Conservation (phyloP, 305 asterid genomes). For the Solanum hybrid region DNA sequence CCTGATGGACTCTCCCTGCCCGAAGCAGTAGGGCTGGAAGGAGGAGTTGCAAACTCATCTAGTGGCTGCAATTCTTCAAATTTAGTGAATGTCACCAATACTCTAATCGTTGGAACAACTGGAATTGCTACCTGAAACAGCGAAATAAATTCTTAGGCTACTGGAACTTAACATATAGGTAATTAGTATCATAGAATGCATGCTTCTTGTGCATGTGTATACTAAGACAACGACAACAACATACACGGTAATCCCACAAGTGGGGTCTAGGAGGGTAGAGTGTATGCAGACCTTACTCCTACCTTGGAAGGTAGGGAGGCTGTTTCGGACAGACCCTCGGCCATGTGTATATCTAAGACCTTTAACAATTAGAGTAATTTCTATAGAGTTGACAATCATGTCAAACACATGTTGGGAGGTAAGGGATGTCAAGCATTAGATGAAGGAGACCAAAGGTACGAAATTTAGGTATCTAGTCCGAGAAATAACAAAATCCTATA, state of each 20-base stretch:
- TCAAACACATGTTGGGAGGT: neutral
- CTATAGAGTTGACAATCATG: neutral
- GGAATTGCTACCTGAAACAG: slow-evolving; percentile 88
- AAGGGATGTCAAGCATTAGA: neutral
- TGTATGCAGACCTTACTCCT: neutral
- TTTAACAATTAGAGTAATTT: neutral
- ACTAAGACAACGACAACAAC: neutral
- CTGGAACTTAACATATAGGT: neutral
- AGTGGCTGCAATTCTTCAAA: slow-evolving; percentile 82
- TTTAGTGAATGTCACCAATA: slow-evolving; percentile 87
- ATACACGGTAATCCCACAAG: neutral
- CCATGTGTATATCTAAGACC: neutral
- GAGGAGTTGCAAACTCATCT: slow-evolving; percentile 88
- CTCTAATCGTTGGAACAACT: slow-evolving; percentile 85
- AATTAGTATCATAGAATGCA: neutral
- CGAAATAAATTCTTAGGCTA: neutral
- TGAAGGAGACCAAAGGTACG: neutral
- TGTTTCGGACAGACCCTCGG: neutral
- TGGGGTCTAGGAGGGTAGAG: neutral
- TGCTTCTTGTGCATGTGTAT: neutral
- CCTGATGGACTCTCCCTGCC: slow-evolving; percentile 45
- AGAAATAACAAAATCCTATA: neutral
- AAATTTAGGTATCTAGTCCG: neutral
- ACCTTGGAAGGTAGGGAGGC: neutral
- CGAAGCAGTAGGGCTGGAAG: slow-evolving; percentile 68